Base-by-base conservation (phyloP, 108 stramenopile species). In the Aurantiochytrium sp. region DNA sequence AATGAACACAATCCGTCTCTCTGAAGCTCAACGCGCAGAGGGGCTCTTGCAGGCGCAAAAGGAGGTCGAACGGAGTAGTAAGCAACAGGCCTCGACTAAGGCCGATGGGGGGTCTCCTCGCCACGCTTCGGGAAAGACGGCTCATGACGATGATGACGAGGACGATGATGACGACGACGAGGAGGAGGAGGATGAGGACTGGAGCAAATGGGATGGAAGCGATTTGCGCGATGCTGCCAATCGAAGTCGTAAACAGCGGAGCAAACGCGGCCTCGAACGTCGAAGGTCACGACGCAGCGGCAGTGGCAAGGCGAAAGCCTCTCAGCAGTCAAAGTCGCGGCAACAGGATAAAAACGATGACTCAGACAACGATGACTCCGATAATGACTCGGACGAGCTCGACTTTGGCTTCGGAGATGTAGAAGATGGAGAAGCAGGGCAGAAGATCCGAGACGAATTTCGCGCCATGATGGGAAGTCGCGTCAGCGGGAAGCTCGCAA, bases 1-100 rank as follows among this genome's bases (percentile, higher is more conserved):
- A 12, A 83, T 83, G 76, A 83, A 83, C 76, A 83, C 76, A 14
- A 83, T 83, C n/a, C 76, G 76, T 8, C 76, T 83, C 25, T 83
- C 76, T 1, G 76, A 83, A 23, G 76, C 45, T 0, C 76, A 83
- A 45, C 45, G 76, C 25, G 76, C 76, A 55, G 76, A 21, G 28
- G 76, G 76, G 45, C 45, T 83, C 49, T 42, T 69, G 64, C n/a
- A 83, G 51, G 76, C 76, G 19, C 76, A 83, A 53, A 83, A 83
- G 49, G 76, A 83, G 51, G 25, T 83, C 3, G 76, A 83, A 23
- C 49, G 51, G 16, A 83, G 23, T 1, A 53, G 51, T 6, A 47
- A 83, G 51, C 76, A 53, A 83, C 76, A 83, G 28, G 18, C 35
- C 35, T 35, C 35, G 35, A 35, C 35, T 35, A 35, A 35, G 35